Evolutionary conservation across 805 yeast genomes (phyloP), one percentile per base, ranked within the genome.

Genomic region (Tetrapisispora phaffii): DNA sequence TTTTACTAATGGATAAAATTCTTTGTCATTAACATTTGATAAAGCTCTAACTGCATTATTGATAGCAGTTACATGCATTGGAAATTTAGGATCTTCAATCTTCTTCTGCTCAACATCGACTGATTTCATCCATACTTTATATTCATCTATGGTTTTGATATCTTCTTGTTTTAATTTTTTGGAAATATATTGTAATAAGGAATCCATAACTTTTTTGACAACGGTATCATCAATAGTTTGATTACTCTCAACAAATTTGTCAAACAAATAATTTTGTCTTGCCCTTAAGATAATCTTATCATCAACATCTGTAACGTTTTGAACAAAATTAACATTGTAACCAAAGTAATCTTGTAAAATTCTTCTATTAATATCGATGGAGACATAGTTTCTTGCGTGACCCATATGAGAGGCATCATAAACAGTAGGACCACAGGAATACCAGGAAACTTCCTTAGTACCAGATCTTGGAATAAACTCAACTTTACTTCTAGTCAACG

Each of bases 341-440:
- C 96, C 95, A 66, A 93, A 93, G 65, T 87, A 90, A 64, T 90
- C 86, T 63, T 82, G 87, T 52, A 93, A 62, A 42, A 93, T 76
- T 54, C 98, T 76, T 63, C 98, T 79, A 62, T 88, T 85, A 60
- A 93, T 87, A 64, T 93, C 98, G 44, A 85, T 85, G 9, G 96
- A 79, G 41, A 93, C 97, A 59, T 93, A 93, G 67, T 93, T 93
- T 65, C 98, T 75, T 13, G 98, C 98, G 64, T 93, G 98, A 20
- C 98, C 98, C 97, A 93, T 88, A 61, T 93, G 98, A 43, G 89
- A 78, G 29, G 93, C 79, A 66, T 93, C 96, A 60, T 93, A 93
- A 15, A 93, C 98, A 0, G 98, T 93, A 12, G 98, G 98, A 6
- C 98, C 98, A 74, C 98, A 93, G 47, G 88, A 85, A 69, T 93